phyloP scores from a whole-genome alignment of 2,329 filamentous ascomycete species.

The Trematosphaeria pertusa region DNA sequence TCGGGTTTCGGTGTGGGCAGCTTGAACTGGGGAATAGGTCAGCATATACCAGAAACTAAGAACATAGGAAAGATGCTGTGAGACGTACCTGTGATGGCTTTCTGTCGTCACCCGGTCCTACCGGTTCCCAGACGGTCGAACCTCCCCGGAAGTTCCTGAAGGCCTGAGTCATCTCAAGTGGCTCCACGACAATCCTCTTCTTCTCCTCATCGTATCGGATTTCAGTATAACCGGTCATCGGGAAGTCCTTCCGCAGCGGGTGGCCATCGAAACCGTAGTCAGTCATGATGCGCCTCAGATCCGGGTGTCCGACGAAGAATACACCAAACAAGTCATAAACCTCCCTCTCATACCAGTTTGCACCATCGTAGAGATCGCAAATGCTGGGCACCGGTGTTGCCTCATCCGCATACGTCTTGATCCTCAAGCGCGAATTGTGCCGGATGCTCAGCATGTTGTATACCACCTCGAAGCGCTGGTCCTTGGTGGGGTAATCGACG shows the following conservation, averaged over 20 bases:
- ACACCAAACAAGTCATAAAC: constrained; percentile 98
- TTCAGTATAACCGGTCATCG: constrained; percentile 96
- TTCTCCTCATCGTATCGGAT: constrained; percentile 99
- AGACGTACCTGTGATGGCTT: constrained; percentile 72
- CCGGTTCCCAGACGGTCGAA: constrained; percentile 68
- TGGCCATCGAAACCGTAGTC: constrained; percentile 99
- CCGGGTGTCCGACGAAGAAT: constrained; percentile 94
- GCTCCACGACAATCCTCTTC: constrained; percentile 98
- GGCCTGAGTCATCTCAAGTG: constrained; percentile 94
- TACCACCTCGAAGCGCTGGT: constrained; percentile 96
- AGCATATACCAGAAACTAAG: constrained; percentile 6
- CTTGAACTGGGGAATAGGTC: constrained; percentile 70
- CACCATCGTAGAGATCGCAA: constrained; percentile 86
- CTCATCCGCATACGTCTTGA: constrained; percentile 99
- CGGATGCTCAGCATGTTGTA: constrained; percentile 97
- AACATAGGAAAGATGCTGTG: not conserved
- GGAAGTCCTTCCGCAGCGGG: constrained; percentile 96
- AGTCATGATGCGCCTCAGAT: constrained; percentile 97
- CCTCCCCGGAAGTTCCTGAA: constrained; percentile 98
- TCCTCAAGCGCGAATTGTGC: constrained; percentile 94
- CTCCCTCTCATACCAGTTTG: constrained; percentile 98
- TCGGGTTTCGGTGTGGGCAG: constrained; percentile 95
- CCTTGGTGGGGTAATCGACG: constrained; percentile 93
- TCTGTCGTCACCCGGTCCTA: constrained; percentile 74
- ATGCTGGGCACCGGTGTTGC: constrained; percentile 90